Base-by-base conservation (phyloP, 176 grass and related monocot genomes). In the Oryza rufipogon region DNA sequence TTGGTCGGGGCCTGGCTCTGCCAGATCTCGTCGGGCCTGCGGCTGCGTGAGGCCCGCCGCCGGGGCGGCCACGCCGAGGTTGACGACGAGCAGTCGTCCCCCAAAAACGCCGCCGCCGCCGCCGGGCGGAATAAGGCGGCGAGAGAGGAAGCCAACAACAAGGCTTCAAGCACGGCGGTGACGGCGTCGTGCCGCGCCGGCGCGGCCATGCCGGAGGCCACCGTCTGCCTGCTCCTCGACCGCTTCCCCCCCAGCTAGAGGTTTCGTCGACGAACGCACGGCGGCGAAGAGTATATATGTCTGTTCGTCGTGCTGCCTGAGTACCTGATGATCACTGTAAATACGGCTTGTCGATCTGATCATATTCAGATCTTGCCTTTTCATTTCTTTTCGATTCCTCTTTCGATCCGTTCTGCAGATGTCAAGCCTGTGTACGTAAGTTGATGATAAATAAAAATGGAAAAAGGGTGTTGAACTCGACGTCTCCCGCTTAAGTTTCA, bases 191-290 rank as follows among this genome's bases (percentile, higher is more conserved):
- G 69, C 74, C 22, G 69, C 12, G 79, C 58, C 6, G 41, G 72
- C 52, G 70, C 16, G 15, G 39, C 49, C 5, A 82, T 90, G 69
- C 76, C 85, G 11, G 91, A 93, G 17, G 41, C 67, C 23, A 87
- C 85, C 45, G 46, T 90, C 42, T 87, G 75, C 78, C 23, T 87
- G 49, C 80, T 90, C 70, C 79, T 93, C 76, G 88, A 93, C 83
- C 68, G 85, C 19, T 93, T 88, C 65, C 77, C 87, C 32, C 91
- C 91, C 19, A 88, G 79, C 75, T 93, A 49, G 34, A 36, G 47
- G 9, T 9, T 44, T 44, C 42, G 42, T 44, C 42, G 42, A 44
- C 41, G 41, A 5, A 8, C 7, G 41, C 47, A 4, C 47, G 47
- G 12, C 13, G 4, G 47, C 47, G 42, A 49, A 49, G 81, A 90